phyloP scores from a whole-genome alignment of 352 stramenopile genomes.

The Phytopythium boreale region DNA sequence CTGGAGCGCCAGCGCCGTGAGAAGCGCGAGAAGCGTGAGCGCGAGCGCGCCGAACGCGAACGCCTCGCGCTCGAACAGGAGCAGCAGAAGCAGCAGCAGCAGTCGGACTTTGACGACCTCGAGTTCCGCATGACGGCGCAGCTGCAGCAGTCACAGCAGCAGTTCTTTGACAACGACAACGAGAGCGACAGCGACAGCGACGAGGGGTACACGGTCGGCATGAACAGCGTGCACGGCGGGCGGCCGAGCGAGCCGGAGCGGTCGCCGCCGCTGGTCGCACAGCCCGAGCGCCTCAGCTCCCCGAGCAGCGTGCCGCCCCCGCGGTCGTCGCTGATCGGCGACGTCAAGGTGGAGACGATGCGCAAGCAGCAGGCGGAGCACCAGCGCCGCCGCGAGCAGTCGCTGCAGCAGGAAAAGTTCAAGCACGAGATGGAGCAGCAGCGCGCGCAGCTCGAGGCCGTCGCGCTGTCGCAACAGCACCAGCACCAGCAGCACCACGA shows the following conservation, averaged over 20 bases:
- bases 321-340: constrained; percentile 57
- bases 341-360: constrained; percentile 71
- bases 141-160: constrained; percentile 29
- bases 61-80: constrained; percentile 29
- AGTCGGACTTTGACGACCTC: constrained; percentile 39
- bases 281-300: constrained; percentile 2
- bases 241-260: constrained; percentile 16
- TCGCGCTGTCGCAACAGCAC: constrained; percentile 15
- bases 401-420: constrained; percentile 52
- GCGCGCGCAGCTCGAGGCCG: constrained; percentile 18
- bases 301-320: constrained; percentile 15
- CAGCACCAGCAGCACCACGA: constrained; percentile 12
- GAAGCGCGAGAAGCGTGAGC: constrained; percentile 71
- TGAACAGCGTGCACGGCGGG: neutral
- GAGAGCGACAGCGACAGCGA: constrained; percentile 25
- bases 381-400: constrained; percentile 55
- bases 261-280: constrained; percentile 15
- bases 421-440: constrained; percentile 31
- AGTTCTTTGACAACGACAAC: constrained; percentile 32
- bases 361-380: constrained; percentile 60
- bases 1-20: constrained; percentile 62
- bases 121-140: constrained; percentile 35
- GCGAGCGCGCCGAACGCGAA: constrained; percentile 32
- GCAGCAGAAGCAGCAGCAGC: constrained; percentile 12
- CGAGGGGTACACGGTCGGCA: neutral